Evolutionary conservation across 805 yeast species (phyloP).

Genomic region (Yarrowia alimentaria): DNA sequence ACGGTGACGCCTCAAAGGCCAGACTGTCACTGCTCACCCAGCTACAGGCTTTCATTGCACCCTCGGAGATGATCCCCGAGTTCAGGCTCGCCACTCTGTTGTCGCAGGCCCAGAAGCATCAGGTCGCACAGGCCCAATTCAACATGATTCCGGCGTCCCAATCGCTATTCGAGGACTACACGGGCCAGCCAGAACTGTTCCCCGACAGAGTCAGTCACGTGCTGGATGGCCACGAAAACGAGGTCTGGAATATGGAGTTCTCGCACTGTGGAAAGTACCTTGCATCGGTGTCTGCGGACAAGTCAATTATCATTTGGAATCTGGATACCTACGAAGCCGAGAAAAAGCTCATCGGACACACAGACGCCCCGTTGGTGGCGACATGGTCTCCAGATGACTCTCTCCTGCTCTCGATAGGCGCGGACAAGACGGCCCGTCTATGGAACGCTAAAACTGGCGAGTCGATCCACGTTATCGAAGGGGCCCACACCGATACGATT

Average conservation of each 20-base stretch:
- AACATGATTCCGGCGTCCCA: constrained; percentile 29
- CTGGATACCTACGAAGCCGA: constrained; percentile 44
- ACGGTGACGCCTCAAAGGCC: constrained; percentile 41
- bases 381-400: constrained; percentile 73
- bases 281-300: constrained; percentile 76
- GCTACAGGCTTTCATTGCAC: constrained; percentile 49
- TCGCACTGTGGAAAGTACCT: constrained; percentile 73
- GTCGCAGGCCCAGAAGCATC: constrained; percentile 52
- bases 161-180: constrained; percentile 36
- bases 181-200: constrained; percentile 34
- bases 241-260: constrained; percentile 81
- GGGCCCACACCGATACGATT: constrained; percentile 39
- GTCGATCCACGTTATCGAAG: constrained; percentile 33
- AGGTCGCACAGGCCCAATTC: constrained; percentile 40
- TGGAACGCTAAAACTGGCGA: constrained; percentile 57
- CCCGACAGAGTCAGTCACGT: constrained; percentile 46
- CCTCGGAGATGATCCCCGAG: constrained; percentile 54
- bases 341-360: constrained; percentile 38
- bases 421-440: constrained; percentile 65
- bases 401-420: constrained; percentile 65
- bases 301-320: constrained; percentile 62
- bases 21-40: constrained; percentile 45
- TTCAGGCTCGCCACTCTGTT: constrained; percentile 51
- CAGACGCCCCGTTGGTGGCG: constrained; percentile 39
- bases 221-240: constrained; percentile 57